Conservation (phyloP, 192 early-diverging fungal species). For the Backusella circina region DNA sequence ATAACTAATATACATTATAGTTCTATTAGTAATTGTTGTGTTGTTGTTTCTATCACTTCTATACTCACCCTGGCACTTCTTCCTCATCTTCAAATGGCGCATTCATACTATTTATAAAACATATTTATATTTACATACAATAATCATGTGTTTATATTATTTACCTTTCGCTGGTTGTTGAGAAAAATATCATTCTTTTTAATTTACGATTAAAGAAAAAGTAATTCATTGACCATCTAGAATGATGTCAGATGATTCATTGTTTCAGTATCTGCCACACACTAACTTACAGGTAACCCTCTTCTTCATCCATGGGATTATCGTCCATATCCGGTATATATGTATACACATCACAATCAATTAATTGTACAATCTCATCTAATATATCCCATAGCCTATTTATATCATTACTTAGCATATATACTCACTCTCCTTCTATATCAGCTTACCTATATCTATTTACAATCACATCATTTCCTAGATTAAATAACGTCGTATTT, state of each 20-base stretch:
- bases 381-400: constrained; percentile 83
- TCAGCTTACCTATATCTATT: constrained; percentile 36
- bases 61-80: constrained; percentile 33
- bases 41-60: constrained; percentile 7
- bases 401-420: constrained; percentile 4
- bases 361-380: constrained; percentile 78
- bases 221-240: constrained; percentile 94
- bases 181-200: constrained; percentile 92
- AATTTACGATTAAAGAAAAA: constrained; percentile 93
- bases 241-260: constrained; percentile 9
- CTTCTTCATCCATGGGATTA: constrained; percentile 89
- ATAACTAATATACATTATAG: constrained; percentile 17
- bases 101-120: constrained; percentile 37
- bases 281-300: constrained; percentile 64
- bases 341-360: constrained; percentile 87
- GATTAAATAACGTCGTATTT: constrained; percentile 81
- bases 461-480: constrained; percentile 64
- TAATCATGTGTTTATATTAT: neutral
- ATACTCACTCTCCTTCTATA: too few relatives aligned
- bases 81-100: constrained; percentile 56
- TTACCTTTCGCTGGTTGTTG: constrained; percentile 86
- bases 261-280: neutral
- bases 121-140: neutral
- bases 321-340: constrained; percentile 85
- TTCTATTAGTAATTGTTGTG: constrained; percentile 18